A percentile compares a stretch with the other conserved stretches of the same genome.
Evolutionary conservation across 495 filamentous ascomycete species (phyloP).

Genomic region (Penicillium paradoxum): DNA sequence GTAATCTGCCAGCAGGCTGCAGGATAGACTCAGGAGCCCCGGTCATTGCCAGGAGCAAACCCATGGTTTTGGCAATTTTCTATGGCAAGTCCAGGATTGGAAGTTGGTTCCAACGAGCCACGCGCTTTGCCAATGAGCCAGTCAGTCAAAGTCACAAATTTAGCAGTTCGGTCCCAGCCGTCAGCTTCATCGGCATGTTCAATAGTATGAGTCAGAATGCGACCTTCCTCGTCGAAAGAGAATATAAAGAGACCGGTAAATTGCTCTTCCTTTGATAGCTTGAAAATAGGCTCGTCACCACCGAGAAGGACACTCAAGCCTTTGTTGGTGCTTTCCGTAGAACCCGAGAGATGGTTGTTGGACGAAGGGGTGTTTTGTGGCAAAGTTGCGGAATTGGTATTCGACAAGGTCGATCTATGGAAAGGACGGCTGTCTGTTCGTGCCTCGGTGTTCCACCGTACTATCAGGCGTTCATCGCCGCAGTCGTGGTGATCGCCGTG

Average conservation of each 20-base stretch:
- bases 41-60: neutral
- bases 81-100: constrained; percentile 32
- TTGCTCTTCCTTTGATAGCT: constrained; percentile 57
- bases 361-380: neutral
- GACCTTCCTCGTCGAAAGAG: constrained; percentile 86
- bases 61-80: constrained; percentile 22
- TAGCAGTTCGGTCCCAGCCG: constrained; percentile 63
- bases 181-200: constrained; percentile 82
- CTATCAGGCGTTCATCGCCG: constrained; percentile 72
- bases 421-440: constrained; percentile 30
- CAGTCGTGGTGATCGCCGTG: constrained; percentile 30
- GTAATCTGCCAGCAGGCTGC: too few species aligned
- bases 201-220: constrained; percentile 81
- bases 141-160: constrained; percentile 80
- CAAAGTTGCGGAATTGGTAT: neutral
- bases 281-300: constrained; percentile 66
- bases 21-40: neutral
- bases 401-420: constrained; percentile 7
- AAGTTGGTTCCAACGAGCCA: constrained; percentile 40
- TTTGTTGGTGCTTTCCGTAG: constrained; percentile 32
- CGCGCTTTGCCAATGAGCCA: constrained; percentile 71
- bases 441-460: constrained; percentile 72
- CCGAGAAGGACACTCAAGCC: constrained; percentile 42
- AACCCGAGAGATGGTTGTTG: constrained; percentile 14
- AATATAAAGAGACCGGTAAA: constrained; percentile 81